Percentiles rank a stretch among this genome's conserved stretches.
Conservation (phyloP, 306 rosid species). For the Erythrophleum fordii region DNA sequence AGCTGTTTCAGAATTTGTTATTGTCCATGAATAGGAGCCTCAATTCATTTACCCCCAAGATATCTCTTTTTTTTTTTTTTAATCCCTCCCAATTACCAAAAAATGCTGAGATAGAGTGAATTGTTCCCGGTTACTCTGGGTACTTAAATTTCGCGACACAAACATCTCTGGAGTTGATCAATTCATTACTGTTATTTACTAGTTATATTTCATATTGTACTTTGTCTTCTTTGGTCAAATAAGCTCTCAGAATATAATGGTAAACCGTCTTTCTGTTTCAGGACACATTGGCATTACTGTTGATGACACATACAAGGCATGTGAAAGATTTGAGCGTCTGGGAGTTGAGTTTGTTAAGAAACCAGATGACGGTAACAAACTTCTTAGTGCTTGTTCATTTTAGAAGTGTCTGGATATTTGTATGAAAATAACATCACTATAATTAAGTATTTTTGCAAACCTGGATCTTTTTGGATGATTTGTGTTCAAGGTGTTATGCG, state of each 20-base stretch:
- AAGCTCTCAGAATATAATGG: constrained; percentile 1
- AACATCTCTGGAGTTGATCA: constrained; percentile 2
- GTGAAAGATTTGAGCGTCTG: constrained; percentile 86
- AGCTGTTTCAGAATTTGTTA: constrained; percentile 6
- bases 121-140: not conserved
- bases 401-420: not conserved
- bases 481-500: constrained; percentile 19
- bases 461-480: not conserved
- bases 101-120: not conserved
- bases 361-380: constrained; percentile 77
- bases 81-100: not conserved
- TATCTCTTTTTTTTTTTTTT: not conserved
- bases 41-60: not conserved
- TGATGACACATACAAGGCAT: constrained; percentile 90
- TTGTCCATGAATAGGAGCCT: constrained; percentile 7
- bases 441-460: not conserved
- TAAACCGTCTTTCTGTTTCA: constrained; percentile 34
- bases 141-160: constrained; percentile 9
- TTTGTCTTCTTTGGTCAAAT: constrained; percentile 13
- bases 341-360: constrained; percentile 91
- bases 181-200: constrained; percentile 20
- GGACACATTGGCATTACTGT: constrained; percentile 97
- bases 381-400: constrained; percentile 15
- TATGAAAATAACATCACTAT: not conserved
- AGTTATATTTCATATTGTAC: not conserved